Conservation (phyloP, 2,329 filamentous ascomycete genomes). For the Fusarium subtropicale region DNA sequence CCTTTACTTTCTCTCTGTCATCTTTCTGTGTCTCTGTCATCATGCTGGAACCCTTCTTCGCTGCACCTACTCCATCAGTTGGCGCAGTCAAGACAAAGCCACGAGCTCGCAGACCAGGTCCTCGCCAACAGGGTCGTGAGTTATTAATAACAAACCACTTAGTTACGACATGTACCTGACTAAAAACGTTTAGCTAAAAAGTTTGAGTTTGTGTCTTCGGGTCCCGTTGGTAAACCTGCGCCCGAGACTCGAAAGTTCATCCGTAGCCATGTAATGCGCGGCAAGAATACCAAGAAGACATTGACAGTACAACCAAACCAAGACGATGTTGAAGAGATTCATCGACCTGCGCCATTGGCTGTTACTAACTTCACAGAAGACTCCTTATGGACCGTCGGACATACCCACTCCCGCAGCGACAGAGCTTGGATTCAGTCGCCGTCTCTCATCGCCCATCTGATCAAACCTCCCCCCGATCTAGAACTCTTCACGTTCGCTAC, state of each 20-base stretch:
- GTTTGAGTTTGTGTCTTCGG: slow-evolving; percentile 48
- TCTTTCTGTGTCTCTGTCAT: neutral
- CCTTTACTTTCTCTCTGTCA: neutral
- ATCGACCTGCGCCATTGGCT: neutral
- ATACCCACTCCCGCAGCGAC: neutral
- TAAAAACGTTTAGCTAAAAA: slow-evolving; percentile 28
- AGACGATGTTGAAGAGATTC: neutral
- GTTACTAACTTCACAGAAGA: neutral
- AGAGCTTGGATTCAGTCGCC: slow-evolving; percentile 33
- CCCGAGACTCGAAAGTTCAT: slow-evolving; percentile 45
- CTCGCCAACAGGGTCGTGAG: slow-evolving; percentile 20
- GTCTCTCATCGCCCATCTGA: slow-evolving; percentile 25
- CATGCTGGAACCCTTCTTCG: slow-evolving; percentile 33
- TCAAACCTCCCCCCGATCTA: slow-evolving; percentile 33
- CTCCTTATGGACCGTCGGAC: slow-evolving; percentile 10
- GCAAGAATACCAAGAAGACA: slow-evolving; percentile 42
- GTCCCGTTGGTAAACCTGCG: slow-evolving; percentile 39
- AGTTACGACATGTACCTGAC: neutral
- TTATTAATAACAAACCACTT: neutral
- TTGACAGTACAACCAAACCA: neutral
- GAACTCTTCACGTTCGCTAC: slow-evolving; percentile 37
- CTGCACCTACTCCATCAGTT: neutral
- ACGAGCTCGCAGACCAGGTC: slow-evolving; percentile 9
- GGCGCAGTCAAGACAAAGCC: slow-evolving; percentile 6
- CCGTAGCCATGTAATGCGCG: slow-evolving; percentile 47